Evolutionary conservation across 306 rosid species (phyloP), one percentile per base, ranked within the genome.

Genomic region (Cucumis melo): DNA sequence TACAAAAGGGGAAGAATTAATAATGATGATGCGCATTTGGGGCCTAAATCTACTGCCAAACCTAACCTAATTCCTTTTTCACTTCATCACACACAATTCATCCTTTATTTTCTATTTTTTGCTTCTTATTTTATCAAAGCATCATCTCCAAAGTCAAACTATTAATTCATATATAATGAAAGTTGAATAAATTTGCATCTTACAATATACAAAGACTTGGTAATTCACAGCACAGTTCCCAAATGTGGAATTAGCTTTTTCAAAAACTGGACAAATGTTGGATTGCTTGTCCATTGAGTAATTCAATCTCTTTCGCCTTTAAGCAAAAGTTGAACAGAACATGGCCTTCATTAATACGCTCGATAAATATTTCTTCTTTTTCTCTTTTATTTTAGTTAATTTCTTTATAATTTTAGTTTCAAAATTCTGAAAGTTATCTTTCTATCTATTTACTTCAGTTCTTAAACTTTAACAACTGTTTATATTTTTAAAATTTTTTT

Each of bases 21-120:
- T 2, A 27, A 32, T 32, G 23, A 54, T 58, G 8, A 60, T 38
- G 48, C 50, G 55, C 29, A 5, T 13, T 67, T 42, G 17, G 19
- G 21, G 55, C 12, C 74, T 42, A 1, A 5, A 67, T 42, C 51
- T 42, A 67, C 74, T 20, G 55, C 74, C 96, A 13, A 86, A 85
- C 57, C 82, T 54, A 21, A 61, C 36, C 36, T 32, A 32, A 32
- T 32, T 44, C 21, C 38, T 2, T 67, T 41, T 44, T 68, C 3
- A 68, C 38, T 44, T 20, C n/a, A 15, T 67, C 16, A 44, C n/a
- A 67, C 12, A 5, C 54, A 41, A 39, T 46, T 23, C 20, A 44
- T 41, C 32, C 36, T 4, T n/a, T 32, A 4, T 0, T 46, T 70
- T 42, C 6, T 46, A 46, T 46, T 12, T 68, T 41, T 68, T 68